A percentile compares a stretch with the other conserved stretches of the same genome.
These are phyloP conservation scores for Amanita molliuscula DNA, from an alignment of 768 basidiomycete species.

Conservation along the genomic window DNA sequence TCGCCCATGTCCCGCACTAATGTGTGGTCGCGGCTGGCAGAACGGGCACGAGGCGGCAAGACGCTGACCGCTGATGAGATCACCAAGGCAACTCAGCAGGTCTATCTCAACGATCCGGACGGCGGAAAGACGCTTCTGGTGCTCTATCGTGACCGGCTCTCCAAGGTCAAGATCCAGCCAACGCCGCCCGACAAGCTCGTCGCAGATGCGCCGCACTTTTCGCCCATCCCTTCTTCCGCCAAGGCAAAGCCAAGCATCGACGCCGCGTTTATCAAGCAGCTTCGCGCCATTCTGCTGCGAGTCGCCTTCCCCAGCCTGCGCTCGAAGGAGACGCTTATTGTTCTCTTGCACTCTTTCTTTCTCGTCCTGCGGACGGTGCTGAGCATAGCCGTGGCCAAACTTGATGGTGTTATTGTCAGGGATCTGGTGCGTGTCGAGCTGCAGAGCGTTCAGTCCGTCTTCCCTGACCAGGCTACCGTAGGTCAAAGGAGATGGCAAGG, in stretches of 20 bases:
- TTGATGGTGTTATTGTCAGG: constrained; percentile 85
- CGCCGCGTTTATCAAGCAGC: constrained; percentile 57
- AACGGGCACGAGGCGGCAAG: constrained; percentile 16
- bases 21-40: constrained; percentile 16
- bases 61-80: constrained; percentile 29
- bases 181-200: constrained; percentile 39
- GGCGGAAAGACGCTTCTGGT: constrained; percentile 59
- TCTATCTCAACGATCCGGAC: constrained; percentile 50
- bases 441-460: neutral
- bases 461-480: constrained; percentile 11
- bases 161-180: constrained; percentile 41
- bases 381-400: constrained; percentile 75
- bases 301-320: constrained; percentile 56
- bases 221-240: constrained; percentile 33
- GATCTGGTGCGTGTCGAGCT: constrained; percentile 48
- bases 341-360: constrained; percentile 75
- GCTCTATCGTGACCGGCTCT: constrained; percentile 51
- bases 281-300: constrained; percentile 60
- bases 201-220: constrained; percentile 50
- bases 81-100: constrained; percentile 39
- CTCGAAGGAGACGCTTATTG: constrained; percentile 63
- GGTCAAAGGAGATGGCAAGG: constrained; percentile 76
- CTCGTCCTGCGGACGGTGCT: constrained; percentile 79
- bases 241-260: constrained; percentile 58
- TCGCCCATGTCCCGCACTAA: neutral